Evolutionary conservation across 768 basidiomycete species (phyloP).

Genomic region (Cytidiella melzeri): DNA sequence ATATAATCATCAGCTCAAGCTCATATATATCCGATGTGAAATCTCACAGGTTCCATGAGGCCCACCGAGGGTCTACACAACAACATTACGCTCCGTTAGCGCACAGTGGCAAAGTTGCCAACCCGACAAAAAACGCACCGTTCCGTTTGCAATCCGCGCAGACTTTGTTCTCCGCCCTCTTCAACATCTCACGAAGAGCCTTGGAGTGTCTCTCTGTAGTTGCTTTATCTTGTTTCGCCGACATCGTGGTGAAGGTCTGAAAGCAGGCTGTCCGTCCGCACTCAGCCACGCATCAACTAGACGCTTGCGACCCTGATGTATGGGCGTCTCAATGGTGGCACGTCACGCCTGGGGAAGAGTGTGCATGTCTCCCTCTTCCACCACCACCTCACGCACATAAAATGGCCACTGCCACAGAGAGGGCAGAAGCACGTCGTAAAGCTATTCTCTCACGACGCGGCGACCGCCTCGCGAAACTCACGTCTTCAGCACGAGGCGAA

Average conservation of each 20-base stretch:
- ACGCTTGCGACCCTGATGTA: neutral
- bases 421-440: conserved; percentile 72
- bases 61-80: conserved; percentile 87
- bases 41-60: conserved; percentile 89
- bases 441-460: conserved; percentile 68
- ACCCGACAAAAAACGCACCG: conserved; percentile 44
- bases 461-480: conserved; percentile 75
- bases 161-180: conserved; percentile 83
- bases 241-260: conserved; percentile 19
- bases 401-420: conserved; percentile 44
- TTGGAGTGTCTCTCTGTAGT: conserved; percentile 76
- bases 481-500: conserved; percentile 67
- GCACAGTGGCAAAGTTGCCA: neutral
- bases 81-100: neutral
- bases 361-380: neutral
- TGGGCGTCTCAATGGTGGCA: neutral
- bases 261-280: no score
- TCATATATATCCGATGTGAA: neutral
- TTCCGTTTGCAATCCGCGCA: conserved; percentile 98
- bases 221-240: conserved; percentile 69
- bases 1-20: conserved; percentile 3
- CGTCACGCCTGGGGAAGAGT: neutral
- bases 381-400: conserved; percentile 10
- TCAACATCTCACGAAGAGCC: conserved; percentile 82
- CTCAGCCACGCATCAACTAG: neutral